Evolutionary conservation across 1,284 basidiomycete species (phyloP).

Genomic region (Naganishia sp.): DNA sequence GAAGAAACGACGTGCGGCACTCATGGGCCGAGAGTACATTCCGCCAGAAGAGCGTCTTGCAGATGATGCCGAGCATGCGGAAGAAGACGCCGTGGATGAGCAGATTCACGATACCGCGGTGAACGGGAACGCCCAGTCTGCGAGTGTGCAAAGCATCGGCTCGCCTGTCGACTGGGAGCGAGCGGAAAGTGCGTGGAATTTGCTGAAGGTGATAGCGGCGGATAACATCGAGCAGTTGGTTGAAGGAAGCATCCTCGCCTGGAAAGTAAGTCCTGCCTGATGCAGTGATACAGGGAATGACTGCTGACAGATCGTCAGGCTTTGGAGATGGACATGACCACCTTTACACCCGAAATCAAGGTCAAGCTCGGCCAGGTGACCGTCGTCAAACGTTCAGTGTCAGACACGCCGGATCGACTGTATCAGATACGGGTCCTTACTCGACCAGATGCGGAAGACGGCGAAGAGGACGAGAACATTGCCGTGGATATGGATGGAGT

Average conservation of each 20-base stretch:
- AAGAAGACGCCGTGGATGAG: slow-evolving; percentile 21
- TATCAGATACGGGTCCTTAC: slow-evolving; percentile 14
- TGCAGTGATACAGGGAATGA: background rate
- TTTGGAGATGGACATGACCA: slow-evolving; percentile 28
- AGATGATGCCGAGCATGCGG: slow-evolving; percentile 3
- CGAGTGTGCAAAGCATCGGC: background rate
- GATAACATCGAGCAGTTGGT: slow-evolving; percentile 7
- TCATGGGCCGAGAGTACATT: slow-evolving; percentile 14
- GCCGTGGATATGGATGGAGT: slow-evolving; percentile 7
- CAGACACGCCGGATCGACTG: slow-evolving; percentile 19
- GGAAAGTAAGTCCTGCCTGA: slow-evolving; percentile 13
- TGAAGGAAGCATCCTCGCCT: slow-evolving; percentile 17
- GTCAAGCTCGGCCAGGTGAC: slow-evolving; percentile 21
- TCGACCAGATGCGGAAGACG: slow-evolving; percentile 13
- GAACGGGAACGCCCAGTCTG: background rate
- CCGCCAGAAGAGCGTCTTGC: background rate
- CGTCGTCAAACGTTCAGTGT: slow-evolving; percentile 14
- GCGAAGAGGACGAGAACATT: slow-evolving; percentile 8
- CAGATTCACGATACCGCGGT: slow-evolving; percentile 4
- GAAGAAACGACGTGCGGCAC: slow-evolving; percentile 15
- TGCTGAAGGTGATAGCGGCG: slow-evolving; percentile 2
- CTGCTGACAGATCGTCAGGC: background rate
- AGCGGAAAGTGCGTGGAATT: slow-evolving; percentile 11
- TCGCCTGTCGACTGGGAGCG: background rate
- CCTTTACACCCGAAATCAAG: slow-evolving; percentile 29